These are phyloP conservation scores for Arthroderma sp. DNA, from an alignment of 2,329 filamentous ascomycete species.

Conservation along the genomic window DNA sequence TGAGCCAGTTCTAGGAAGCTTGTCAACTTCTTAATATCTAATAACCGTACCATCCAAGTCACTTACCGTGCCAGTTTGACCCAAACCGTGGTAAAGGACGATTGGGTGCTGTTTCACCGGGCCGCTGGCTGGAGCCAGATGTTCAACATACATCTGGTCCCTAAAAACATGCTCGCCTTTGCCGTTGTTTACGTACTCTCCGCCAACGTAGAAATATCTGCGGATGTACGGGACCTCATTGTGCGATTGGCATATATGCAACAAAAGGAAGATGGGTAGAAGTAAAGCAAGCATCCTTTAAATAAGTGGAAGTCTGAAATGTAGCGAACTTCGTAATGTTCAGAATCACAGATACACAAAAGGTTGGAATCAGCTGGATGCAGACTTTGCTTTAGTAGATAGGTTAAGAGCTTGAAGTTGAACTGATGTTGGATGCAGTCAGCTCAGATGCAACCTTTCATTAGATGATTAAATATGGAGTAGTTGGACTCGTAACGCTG, in stretches of 20 bases:
- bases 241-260: background rate
- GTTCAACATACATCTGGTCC: conserved; percentile 21
- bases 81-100: conserved; percentile 18
- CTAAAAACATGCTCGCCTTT: conserved; percentile 17
- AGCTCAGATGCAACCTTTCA: too few relatives aligned
- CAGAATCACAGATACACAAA: too few relatives aligned
- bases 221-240: conserved; percentile 5
- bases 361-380: background rate
- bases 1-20: conserved; percentile 27
- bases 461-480: too few relatives aligned
- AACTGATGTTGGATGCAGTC: background rate
- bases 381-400: background rate
- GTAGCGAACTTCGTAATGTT: background rate
- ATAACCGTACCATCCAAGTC: background rate
- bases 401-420: too few relatives aligned
- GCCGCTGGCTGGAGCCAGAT: conserved; percentile 14
- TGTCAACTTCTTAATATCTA: background rate
- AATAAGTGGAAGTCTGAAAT: background rate
- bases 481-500: too few relatives aligned
- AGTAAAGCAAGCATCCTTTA: background rate
- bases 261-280: background rate
- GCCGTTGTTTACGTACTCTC: conserved; percentile 13
- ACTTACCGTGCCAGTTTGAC: conserved; percentile 18
- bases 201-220: conserved; percentile 19
- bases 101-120: conserved; percentile 14